Conservation (phyloP, 2,329 filamentous ascomycete species). For the Zymoseptoria ardabiliae region DNA sequence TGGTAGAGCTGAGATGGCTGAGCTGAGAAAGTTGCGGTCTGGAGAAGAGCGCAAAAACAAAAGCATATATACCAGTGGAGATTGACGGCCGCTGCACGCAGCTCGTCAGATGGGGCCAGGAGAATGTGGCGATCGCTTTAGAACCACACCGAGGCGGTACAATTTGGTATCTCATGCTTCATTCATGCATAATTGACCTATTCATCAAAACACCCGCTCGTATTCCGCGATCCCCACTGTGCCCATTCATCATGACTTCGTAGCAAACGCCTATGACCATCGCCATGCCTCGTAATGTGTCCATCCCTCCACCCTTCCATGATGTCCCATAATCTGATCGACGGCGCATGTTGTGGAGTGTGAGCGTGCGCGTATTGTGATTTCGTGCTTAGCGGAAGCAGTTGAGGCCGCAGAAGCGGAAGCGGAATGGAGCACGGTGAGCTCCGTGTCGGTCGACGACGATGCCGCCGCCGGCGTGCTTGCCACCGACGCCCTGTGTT, state of each 20-base stretch:
- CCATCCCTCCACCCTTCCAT: background rate
- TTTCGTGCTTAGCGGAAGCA: conserved; percentile 37
- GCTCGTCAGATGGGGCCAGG: background rate
- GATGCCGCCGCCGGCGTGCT: conserved; percentile 41
- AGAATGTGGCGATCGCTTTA: background rate
- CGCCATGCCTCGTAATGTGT: background rate
- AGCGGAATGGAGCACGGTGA: conserved; percentile 44
- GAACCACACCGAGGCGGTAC: background rate
- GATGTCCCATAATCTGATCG: background rate
- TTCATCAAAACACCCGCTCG: background rate
- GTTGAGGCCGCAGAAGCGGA: conserved; percentile 44
- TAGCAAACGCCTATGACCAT: background rate
- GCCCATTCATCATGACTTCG: background rate
- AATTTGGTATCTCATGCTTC: background rate
- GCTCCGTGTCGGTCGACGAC: conserved; percentile 47
- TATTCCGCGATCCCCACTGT: background rate
- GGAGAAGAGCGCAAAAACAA: background rate
- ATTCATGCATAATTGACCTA: background rate
- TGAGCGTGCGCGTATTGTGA: background rate
- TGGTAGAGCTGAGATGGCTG: background rate
- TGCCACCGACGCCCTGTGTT: conserved; percentile 33
- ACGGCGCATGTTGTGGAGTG: background rate
- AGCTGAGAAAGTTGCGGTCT: background rate
- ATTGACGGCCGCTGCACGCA: background rate
- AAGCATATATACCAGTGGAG: background rate